Conservation (phyloP, 176 grass and related monocot genomes). For the Rhynchospora tenuis region DNA sequence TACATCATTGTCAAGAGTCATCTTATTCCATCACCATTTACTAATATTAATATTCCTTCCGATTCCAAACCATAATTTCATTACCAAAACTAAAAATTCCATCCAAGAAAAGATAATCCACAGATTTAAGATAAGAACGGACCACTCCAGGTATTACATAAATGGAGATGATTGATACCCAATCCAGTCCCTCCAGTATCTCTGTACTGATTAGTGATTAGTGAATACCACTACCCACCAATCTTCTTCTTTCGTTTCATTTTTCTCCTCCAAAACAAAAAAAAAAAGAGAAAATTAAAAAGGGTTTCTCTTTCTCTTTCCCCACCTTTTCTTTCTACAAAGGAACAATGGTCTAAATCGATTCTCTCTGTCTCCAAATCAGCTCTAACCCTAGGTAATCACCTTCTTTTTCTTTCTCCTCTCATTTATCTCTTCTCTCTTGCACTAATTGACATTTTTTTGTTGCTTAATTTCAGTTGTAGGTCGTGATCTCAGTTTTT, state of each 20-base stretch:
- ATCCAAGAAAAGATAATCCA: neutral
- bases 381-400: neutral
- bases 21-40: neutral
- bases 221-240: neutral
- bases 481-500: neutral
- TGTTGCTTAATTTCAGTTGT: neutral
- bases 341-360: too few species aligned
- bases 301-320: neutral
- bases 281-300: neutral
- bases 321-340: too few species aligned
- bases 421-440: neutral
- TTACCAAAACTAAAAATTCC: neutral
- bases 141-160: neutral
- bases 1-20: neutral
- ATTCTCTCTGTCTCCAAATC: neutral
- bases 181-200: neutral
- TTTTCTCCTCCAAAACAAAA: conserved; percentile 3
- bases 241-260: neutral
- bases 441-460: neutral
- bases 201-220: neutral
- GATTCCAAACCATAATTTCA: too few species aligned
- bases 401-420: neutral
- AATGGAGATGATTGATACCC: neutral
- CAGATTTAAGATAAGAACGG: neutral
- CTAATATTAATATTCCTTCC: neutral